Conservation (phyloP, 2,329 filamentous ascomycete genomes). For the Stemphylium vesicarium region DNA sequence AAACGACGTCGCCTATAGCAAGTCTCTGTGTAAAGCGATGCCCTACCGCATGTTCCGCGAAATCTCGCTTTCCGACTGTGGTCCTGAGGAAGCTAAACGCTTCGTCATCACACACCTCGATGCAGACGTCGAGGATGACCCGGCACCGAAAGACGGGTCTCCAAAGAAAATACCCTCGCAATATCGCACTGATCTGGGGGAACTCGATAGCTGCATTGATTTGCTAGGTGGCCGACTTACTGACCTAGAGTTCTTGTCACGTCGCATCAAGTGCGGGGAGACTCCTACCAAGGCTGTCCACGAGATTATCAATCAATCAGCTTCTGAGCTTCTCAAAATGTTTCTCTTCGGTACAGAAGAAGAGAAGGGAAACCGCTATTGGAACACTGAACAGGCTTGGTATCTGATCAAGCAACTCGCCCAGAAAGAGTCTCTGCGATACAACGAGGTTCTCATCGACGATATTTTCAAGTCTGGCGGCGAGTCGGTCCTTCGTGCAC, state of each 20-base stretch:
- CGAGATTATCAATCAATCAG: conserved; percentile 88
- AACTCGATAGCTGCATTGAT: conserved; percentile 82
- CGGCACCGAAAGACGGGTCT: conserved; percentile 45
- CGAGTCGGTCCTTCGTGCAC: conserved; percentile 76
- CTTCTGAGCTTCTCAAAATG: conserved; percentile 91
- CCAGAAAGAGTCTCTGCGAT: conserved; percentile 70
- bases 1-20: conserved; percentile 85
- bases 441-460: conserved; percentile 83
- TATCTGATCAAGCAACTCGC: conserved; percentile 81
- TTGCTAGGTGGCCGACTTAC: conserved; percentile 90
- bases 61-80: conserved; percentile 84
- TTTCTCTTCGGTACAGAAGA: conserved; percentile 73
- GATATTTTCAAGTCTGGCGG: conserved; percentile 75
- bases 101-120: conserved; percentile 87
- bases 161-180: conserved; percentile 56
- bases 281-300: conserved; percentile 78
- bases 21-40: conserved; percentile 82
- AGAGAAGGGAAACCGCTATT: conserved; percentile 62
- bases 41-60: conserved; percentile 91
- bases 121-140: conserved; percentile 52
- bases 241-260: conserved; percentile 91
- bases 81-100: conserved; percentile 80
- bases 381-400: conserved; percentile 90
- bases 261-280: conserved; percentile 86
- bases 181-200: conserved; percentile 63